Percentiles rank a stretch among this genome's conserved stretches.
These are phyloP conservation scores for Exophiala sp. DNA, from an alignment of 2,329 filamentous ascomycete genomes.

Conservation along the genomic window DNA sequence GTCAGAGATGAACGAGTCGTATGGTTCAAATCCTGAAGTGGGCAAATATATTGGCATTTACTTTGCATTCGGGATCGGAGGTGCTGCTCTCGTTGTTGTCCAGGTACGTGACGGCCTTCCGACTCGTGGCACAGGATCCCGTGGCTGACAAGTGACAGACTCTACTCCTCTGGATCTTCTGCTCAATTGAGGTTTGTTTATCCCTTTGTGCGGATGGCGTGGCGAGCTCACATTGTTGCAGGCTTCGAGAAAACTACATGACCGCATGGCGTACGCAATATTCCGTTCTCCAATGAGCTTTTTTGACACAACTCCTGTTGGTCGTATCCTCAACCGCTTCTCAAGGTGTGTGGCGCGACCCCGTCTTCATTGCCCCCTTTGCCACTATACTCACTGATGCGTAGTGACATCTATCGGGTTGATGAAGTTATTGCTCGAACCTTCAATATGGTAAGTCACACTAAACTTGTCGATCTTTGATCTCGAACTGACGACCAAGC, in stretches of 20 bases:
- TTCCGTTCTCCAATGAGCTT: constrained; percentile 98
- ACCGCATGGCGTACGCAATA: constrained; percentile 93
- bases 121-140: not conserved
- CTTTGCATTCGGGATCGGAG: constrained; percentile 86
- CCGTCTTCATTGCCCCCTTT: not conserved
- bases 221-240: constrained; percentile 32
- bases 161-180: constrained; percentile 97
- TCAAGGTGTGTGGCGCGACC: constrained; percentile 59
- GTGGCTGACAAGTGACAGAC: constrained; percentile 44
- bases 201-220: constrained; percentile 1
- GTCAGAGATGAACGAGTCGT: constrained; percentile 69
- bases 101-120: constrained; percentile 45
- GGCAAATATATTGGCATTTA: constrained; percentile 93
- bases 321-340: constrained; percentile 94
- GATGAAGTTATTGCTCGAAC: constrained; percentile 92
- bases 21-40: constrained; percentile 64
- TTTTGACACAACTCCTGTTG: constrained; percentile 93
- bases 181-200: constrained; percentile 78
- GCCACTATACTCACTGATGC: not conserved
- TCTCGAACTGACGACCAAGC: constrained; percentile 30
- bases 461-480: not conserved
- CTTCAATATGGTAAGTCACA: constrained; percentile 77
- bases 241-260: constrained; percentile 92
- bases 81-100: constrained; percentile 74
- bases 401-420: constrained; percentile 56